These are phyloP conservation scores for Colletotrichum simmondsii DNA, from an alignment of 2,329 filamentous ascomycete genomes.

Conservation along the genomic window DNA sequence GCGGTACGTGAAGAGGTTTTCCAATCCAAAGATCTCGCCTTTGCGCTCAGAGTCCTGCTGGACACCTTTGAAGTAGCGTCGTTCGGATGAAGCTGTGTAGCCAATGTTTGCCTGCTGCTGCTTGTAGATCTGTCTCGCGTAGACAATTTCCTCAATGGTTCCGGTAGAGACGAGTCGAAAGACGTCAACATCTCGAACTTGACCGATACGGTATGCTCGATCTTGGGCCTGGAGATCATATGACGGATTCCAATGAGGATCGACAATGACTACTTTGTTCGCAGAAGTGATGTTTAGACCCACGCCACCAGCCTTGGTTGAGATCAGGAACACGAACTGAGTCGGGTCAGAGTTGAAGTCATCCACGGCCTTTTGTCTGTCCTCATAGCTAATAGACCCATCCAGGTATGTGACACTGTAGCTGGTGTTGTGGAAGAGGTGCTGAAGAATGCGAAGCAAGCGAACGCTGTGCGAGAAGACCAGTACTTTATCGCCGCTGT, in stretches of 20 bases:
- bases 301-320: constrained; percentile 90
- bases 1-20: constrained; percentile 87
- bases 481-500: constrained; percentile 91
- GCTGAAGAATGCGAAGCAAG: constrained; percentile 83
- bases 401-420: constrained; percentile 95
- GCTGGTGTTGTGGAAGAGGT: constrained; percentile 86
- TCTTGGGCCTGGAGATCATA: constrained; percentile 97
- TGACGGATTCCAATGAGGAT: constrained; percentile 97
- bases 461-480: constrained; percentile 95
- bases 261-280: constrained; percentile 97
- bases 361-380: constrained; percentile 84
- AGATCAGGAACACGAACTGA: constrained; percentile 96
- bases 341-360: constrained; percentile 89
- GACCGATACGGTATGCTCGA: constrained; percentile 94
- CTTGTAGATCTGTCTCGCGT: constrained; percentile 97
- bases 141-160: constrained; percentile 97
- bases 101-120: constrained; percentile 99
- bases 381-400: constrained; percentile 84
- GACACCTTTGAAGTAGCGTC: constrained; percentile 94
- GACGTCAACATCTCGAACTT: constrained; percentile 92
- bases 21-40: constrained; percentile 92
- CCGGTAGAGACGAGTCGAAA: constrained; percentile 91
- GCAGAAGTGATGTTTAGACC: constrained; percentile 97
- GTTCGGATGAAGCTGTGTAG: constrained; percentile 91
- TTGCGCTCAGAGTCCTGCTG: constrained; percentile 85